These are phyloP conservation scores for Lactarius psammicola DNA, from an alignment of 768 basidiomycete genomes.

Conservation along the genomic window DNA sequence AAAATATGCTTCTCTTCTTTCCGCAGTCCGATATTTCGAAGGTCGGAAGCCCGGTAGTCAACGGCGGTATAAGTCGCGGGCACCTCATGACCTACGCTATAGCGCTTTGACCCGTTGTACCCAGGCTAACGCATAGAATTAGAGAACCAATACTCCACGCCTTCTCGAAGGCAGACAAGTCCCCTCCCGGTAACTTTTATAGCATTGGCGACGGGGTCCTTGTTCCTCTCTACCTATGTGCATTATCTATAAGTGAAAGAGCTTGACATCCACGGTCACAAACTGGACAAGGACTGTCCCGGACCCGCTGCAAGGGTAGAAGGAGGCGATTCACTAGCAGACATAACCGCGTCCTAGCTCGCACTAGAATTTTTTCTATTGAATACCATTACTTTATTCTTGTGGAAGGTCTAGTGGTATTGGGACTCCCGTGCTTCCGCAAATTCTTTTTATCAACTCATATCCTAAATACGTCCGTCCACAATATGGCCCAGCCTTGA, in stretches of 20 bases:
- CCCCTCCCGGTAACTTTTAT: background rate
- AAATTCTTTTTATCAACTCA: background rate
- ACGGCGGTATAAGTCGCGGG: background rate
- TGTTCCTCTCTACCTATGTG: background rate
- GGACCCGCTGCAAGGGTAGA: too few species aligned
- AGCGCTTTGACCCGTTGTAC: background rate
- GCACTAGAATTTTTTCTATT: too few species aligned
- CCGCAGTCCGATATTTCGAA: background rate
- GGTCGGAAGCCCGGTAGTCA: background rate
- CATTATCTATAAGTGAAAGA: background rate
- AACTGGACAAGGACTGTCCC: too few species aligned
- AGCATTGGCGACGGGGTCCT: background rate
- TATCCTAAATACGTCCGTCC: background rate
- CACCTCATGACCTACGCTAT: background rate
- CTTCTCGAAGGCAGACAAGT: background rate
- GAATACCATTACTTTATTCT: too few species aligned
- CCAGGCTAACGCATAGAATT: background rate
- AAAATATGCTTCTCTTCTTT: background rate
- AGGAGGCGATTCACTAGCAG: too few species aligned
- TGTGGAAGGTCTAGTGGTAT: background rate
- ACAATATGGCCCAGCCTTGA: background rate
- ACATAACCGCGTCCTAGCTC: too few species aligned
- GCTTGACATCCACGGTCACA: background rate
- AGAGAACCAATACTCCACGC: background rate
- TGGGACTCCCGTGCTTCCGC: background rate